Evolutionary conservation across 768 basidiomycete genomes (phyloP).

Genomic region (Arthromyces matolae): DNA sequence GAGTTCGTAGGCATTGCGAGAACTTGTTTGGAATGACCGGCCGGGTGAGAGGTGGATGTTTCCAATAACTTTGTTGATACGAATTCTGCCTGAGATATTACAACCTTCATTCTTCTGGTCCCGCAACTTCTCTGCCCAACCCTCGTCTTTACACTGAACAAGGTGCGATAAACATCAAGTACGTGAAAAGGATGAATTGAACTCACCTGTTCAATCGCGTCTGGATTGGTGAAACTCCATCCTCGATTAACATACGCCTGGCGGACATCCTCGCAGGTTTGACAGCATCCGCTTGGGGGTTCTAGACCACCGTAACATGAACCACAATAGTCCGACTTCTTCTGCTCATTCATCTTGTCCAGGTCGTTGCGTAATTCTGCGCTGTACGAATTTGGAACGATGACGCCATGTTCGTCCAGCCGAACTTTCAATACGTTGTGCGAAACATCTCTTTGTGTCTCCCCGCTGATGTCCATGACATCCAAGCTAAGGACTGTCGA

Average conservation of each 20-base stretch:
- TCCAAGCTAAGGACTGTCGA: conserved; percentile 86
- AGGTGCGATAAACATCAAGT: not conserved
- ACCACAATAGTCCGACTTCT: conserved; percentile 75
- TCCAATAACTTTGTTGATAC: conserved; percentile 95
- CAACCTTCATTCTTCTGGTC: conserved; percentile 94
- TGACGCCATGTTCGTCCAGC: conserved; percentile 53
- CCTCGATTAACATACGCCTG: conserved; percentile 86
- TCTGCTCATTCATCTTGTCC: conserved; percentile 67
- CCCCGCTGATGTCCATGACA: conserved; percentile 97
- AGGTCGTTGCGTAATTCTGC: conserved; percentile 82
- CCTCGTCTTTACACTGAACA: conserved; percentile 81
- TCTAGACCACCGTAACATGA: conserved; percentile 90
- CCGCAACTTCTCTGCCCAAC: conserved; percentile 91
- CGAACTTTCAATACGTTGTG: conserved; percentile 88
- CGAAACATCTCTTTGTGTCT: conserved; percentile 85
- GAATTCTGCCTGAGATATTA: conserved; percentile 85
- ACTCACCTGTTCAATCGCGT: conserved; percentile 86
- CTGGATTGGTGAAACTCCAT: conserved; percentile 93
- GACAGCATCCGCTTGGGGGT: conserved; percentile 83
- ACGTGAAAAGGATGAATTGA: not conserved
- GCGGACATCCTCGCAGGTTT: conserved; percentile 93
- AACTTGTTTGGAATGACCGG: conserved; percentile 86
- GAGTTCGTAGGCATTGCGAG: conserved; percentile 78
- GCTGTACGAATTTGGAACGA: conserved; percentile 52
- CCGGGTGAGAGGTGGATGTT: conserved; percentile 95